Base-by-base conservation (phyloP, 1,284 basidiomycete genomes). In the Rugosomyces carneus region DNA sequence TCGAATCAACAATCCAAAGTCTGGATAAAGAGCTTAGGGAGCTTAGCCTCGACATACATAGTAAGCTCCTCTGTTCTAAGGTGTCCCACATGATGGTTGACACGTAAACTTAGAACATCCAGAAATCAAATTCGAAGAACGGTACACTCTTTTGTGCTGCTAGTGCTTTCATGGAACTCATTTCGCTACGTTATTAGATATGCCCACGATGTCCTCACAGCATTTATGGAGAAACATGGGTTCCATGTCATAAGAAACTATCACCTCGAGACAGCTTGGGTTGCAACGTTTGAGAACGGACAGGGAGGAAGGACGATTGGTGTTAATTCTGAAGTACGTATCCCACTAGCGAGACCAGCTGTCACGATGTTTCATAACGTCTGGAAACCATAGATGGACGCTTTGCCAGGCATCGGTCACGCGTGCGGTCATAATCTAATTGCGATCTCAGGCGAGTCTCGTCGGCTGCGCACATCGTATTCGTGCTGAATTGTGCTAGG, bases 361-460 rank as follows among this genome's bases (percentile, higher is more conserved):
- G 3, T 7, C 11, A 5, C 5, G 24, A n/a, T 13, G 21, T 11
- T 19, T 21, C 2, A 24, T 45, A 29, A 11, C 21, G 6, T 4
- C 37, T 34, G n/a, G 27, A 19, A 24, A 21, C 3, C 9, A 19
- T 47, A 74, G 68, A 80, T 79, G 75, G 78, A 80, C 37, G 78
- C 79, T 0, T 63, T 84, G 13, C 73, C 73, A 37, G 79, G 76
- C 1, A 69, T 84, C 21, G 82, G 83, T 0, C 85, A 88, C 58
- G 85, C 83, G 0, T 89, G 87, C 54, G 86, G 85, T 1, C 85
- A 89, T 60, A 89, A 88, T 56, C 66, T 90, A 40, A 89, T 91
- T 48, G 84, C 83, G 2, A 81, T 89, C 18, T 62, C 66, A 19
- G 67, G 67, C 61, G 49, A 23, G 23, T 21, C 37, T 15, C 26